Percentiles rank a stretch among this genome's conserved stretches.
These are phyloP conservation scores for Oligophagozyma castellii DNA, from an alignment of 1,139 yeast genomes.

Conservation along the genomic window DNA sequence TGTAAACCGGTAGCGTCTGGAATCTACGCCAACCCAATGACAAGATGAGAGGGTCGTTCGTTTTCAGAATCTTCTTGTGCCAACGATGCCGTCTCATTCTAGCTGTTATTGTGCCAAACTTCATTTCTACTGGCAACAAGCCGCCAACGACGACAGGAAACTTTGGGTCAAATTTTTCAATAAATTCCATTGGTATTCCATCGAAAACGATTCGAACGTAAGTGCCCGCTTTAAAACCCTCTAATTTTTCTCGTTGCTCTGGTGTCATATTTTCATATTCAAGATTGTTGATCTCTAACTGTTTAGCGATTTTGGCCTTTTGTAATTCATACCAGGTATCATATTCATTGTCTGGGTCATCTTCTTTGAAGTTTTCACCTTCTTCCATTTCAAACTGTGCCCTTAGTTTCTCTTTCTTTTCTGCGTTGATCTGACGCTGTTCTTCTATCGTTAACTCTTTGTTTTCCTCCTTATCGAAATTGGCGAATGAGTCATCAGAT, in stretches of 20 bases:
- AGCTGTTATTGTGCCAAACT: slow-evolving; percentile 87
- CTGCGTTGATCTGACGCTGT: slow-evolving; percentile 69
- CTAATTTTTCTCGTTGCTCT: slow-evolving; percentile 64
- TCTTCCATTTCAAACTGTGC: slow-evolving; percentile 88
- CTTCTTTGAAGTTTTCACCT: slow-evolving; percentile 62
- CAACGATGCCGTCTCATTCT: slow-evolving; percentile 96
- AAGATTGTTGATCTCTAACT: slow-evolving; percentile 81
- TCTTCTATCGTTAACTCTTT: slow-evolving; percentile 42
- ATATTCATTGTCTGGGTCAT: slow-evolving; percentile 54
- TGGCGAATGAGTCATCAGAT: slow-evolving; percentile 38
- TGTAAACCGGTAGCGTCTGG: slow-evolving; percentile 89
- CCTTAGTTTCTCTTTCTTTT: slow-evolving; percentile 76
- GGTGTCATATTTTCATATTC: slow-evolving; percentile 63
- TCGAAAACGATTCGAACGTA: slow-evolving; percentile 85
- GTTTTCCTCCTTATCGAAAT: slow-evolving; percentile 35
- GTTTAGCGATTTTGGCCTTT: slow-evolving; percentile 93
- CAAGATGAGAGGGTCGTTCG: slow-evolving; percentile 88
- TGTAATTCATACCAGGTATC: slow-evolving; percentile 98
- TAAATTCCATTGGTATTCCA: slow-evolving; percentile 76
- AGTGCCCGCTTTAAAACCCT: slow-evolving; percentile 88
- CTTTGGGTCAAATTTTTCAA: slow-evolving; percentile 71
- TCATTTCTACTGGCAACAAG: slow-evolving; percentile 72
- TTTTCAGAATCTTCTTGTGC: slow-evolving; percentile 91
- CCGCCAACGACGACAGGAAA: slow-evolving; percentile 89
- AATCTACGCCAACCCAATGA: slow-evolving; percentile 98